These are phyloP conservation scores for Laguncularia racemosa DNA, from an alignment of 345 rosid genomes.

Conservation along the genomic window DNA sequence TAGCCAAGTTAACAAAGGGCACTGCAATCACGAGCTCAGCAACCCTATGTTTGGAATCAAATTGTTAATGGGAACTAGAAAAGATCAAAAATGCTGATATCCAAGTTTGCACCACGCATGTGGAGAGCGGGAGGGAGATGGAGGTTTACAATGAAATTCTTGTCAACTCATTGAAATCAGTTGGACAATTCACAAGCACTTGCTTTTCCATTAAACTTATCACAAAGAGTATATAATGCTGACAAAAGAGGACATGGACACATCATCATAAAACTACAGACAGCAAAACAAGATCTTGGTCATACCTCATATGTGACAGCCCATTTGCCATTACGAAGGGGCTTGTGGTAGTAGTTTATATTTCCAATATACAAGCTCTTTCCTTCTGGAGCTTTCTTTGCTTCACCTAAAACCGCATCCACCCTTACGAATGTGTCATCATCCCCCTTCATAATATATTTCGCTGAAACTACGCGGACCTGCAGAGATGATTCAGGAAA, in stretches of 20 bases:
- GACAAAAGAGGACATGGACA: not conserved
- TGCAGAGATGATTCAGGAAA: slow-evolving; percentile 12
- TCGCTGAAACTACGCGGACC: slow-evolving; percentile 54
- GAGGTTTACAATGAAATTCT: too few species aligned
- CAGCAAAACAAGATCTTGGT: not conserved
- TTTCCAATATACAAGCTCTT: slow-evolving; percentile 79
- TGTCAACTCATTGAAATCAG: too few species aligned
- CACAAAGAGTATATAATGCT: not conserved
- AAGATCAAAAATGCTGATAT: too few species aligned
- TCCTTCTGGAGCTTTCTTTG: slow-evolving; percentile 45
- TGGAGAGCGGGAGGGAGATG: too few species aligned
- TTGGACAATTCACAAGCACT: too few species aligned
- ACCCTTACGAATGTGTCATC: slow-evolving; percentile 90
- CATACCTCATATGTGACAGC: slow-evolving; percentile 92
- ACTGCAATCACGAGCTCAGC: too few species aligned
- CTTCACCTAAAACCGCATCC: slow-evolving; percentile 62
- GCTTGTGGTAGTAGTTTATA: slow-evolving; percentile 81
- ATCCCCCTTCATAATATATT: slow-evolving; percentile 85
- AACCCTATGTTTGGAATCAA: too few species aligned
- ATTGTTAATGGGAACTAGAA: too few species aligned
- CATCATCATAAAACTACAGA: not conserved
- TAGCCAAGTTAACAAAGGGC: too few species aligned
- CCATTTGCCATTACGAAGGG: slow-evolving; percentile 93
- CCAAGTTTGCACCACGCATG: too few species aligned
- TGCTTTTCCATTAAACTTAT: too few species aligned